Conservation (phyloP, 176 grass and related monocot genomes). For the Zea luxurians region DNA sequence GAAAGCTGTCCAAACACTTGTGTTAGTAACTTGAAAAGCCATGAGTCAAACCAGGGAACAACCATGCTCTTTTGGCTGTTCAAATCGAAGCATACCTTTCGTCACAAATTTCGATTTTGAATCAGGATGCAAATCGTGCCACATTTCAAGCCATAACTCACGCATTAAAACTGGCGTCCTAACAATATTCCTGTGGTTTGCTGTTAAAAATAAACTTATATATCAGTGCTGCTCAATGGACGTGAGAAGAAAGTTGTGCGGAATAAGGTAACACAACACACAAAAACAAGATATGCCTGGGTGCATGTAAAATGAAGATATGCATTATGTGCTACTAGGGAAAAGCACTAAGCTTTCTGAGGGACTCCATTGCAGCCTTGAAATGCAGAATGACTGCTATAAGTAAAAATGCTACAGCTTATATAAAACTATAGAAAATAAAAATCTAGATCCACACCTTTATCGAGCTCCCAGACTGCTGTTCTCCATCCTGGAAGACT, state of each 20-base stretch:
- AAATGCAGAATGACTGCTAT: slow-evolving; percentile 8
- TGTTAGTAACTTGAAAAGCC: slow-evolving; percentile 20
- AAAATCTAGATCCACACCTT: slow-evolving; percentile 53
- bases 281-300: slow-evolving; percentile 10
- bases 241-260: neutral
- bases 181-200: slow-evolving; percentile 91
- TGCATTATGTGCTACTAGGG: neutral
- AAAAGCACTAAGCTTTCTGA: slow-evolving; percentile 15
- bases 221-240: slow-evolving; percentile 15
- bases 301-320: slow-evolving; percentile 14
- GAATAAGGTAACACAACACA: neutral
- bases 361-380: slow-evolving; percentile 5
- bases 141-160: slow-evolving; percentile 98
- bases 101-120: slow-evolving; percentile 91
- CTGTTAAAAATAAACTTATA: slow-evolving; percentile 49
- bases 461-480: slow-evolving; percentile 91
- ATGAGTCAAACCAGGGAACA: slow-evolving; percentile 13
- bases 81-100: slow-evolving; percentile 59
- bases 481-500: slow-evolving; percentile 85
- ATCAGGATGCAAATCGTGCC: slow-evolving; percentile 88
- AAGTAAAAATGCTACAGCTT: slow-evolving; percentile 10
- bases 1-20: slow-evolving; percentile 48
- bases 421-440: slow-evolving; percentile 23
- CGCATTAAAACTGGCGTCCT: slow-evolving; percentile 85
- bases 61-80: slow-evolving; percentile 13